Base-by-base conservation (phyloP, 805 yeast species). In the Kuraishia piskuri region DNA sequence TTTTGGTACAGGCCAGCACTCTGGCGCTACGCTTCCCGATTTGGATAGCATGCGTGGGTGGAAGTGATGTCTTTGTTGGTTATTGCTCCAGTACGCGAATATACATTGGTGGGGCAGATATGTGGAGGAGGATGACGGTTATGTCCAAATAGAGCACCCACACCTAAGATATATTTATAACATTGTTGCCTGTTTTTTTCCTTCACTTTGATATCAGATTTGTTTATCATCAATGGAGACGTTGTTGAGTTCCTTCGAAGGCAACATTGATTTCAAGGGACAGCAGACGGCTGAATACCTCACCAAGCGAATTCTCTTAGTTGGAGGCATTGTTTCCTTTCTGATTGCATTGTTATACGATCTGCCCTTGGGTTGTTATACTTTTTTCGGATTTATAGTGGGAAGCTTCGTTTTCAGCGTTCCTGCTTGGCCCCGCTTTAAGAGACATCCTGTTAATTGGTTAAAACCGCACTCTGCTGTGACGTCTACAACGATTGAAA, bases 401-500 rank as follows among this genome's bases (percentile, higher is more conserved):
- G 24, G 72, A 2, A 61, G 74, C 1, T 53, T 71, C 10, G 52
- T 76, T 5, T 59, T 75, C 4, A 76, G 75, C 3, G 68, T 82
- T 21, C 89, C 90, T 26, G 76, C 86, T 23, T 86, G 84, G 74
- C 75, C 84, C 2, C 57, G 65, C 7, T 86, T 78, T 63, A 83
- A 73, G 51, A 68, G 71, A 58, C 64, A 77, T 55, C 79, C 79
- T 36, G 68, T 74, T 24, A 65, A 63, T 58, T 85, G 84, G 81
- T 71, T 79, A 37, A 58, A 62, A 48, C 58, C 40, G 51, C 40
- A 10, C 46, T 58, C 45, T 45, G 55, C 48, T 31, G 63, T 51
- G 53, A 57, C 25, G 56, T 60, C 21, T 57, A 4, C 53, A 50
- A 31, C 47, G 22, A 50, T 40, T 57, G 52, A 55, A 56, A 51